Conservation (phyloP, 371 early-diverging fungal species). For the Mortierella sp. region DNA sequence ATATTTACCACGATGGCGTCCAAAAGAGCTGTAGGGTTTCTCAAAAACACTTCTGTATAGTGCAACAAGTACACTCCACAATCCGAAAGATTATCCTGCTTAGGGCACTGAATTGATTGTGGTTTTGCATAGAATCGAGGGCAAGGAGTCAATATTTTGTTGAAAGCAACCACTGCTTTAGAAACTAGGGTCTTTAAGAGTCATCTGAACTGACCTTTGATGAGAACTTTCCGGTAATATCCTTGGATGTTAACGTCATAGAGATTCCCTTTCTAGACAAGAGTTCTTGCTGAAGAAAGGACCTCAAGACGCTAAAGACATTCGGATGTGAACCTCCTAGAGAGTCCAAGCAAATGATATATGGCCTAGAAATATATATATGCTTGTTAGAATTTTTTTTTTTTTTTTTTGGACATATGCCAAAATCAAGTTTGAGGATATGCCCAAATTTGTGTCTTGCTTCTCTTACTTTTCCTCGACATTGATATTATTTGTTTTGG, state of each 20-base stretch:
- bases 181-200: background rate
- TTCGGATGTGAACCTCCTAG: constrained; percentile 60
- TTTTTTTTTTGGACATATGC: background rate
- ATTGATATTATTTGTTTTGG: constrained; percentile 2
- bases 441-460: background rate
- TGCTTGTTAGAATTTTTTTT: background rate
- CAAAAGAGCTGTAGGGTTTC: constrained; percentile 50
- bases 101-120: constrained; percentile 55
- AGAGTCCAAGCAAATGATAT: constrained; percentile 68
- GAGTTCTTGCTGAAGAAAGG: constrained; percentile 58
- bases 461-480: constrained; percentile 26
- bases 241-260: constrained; percentile 27
- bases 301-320: constrained; percentile 57
- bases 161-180: background rate
- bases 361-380: constrained; percentile 29
- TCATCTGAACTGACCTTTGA: constrained; percentile 51
- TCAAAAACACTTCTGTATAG: constrained; percentile 64
- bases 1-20: constrained; percentile 43
- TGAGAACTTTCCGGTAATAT: constrained; percentile 55
- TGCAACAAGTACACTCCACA: constrained; percentile 75
- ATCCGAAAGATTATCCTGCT: constrained; percentile 71
- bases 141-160: background rate
- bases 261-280: constrained; percentile 37
- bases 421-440: background rate
- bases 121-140: background rate